A percentile compares a stretch with the other conserved stretches of the same genome.
Conservation (phyloP, 2,329 filamentous ascomycete genomes). For the Botryosphaeria agaves region DNA sequence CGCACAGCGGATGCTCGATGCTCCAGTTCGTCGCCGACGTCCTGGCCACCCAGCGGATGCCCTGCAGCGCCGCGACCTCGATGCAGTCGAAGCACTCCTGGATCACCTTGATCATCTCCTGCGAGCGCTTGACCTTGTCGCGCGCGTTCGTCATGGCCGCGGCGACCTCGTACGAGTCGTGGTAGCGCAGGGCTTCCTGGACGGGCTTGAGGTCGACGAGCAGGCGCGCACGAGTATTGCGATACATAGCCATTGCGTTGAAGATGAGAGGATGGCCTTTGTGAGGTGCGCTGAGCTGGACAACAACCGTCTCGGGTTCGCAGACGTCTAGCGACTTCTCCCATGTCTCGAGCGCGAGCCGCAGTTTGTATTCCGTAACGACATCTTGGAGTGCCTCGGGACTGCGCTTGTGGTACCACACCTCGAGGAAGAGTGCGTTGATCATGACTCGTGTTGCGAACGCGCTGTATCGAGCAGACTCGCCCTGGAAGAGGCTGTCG, state of each 20-base stretch:
- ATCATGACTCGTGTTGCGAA: slow-evolving; percentile 98
- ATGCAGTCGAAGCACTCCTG: slow-evolving; percentile 97
- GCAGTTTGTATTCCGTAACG: slow-evolving; percentile 94
- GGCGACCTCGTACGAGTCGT: slow-evolving; percentile 92
- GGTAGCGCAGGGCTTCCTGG: slow-evolving; percentile 90
- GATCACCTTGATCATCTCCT: slow-evolving; percentile 97
- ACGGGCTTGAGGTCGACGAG: slow-evolving; percentile 93
- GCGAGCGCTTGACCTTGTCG: slow-evolving; percentile 83
- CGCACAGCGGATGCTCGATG: slow-evolving; percentile 91
- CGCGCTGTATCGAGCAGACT: slow-evolving; percentile 78
- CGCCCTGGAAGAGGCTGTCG: slow-evolving; percentile 88
- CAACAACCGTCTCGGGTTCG: slow-evolving; percentile 75
- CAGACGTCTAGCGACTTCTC: slow-evolving; percentile 89
- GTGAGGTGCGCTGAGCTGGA: slow-evolving; percentile 84
- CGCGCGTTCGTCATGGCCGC: slow-evolving; percentile 90
- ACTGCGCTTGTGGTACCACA: slow-evolving; percentile 97
- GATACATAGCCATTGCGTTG: slow-evolving; percentile 94
- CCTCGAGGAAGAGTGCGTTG: slow-evolving; percentile 93
- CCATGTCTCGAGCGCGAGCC: slow-evolving; percentile 94
- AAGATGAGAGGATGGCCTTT: slow-evolving; percentile 93
- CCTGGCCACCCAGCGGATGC: slow-evolving; percentile 93
- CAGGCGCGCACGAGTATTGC: slow-evolving; percentile 79
- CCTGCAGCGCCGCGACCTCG: slow-evolving; percentile 84
- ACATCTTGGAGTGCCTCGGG: slow-evolving; percentile 96
- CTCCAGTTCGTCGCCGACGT: slow-evolving; percentile 98